Evolutionary conservation across 768 basidiomycete genomes (phyloP).

Genomic region (Cystofilobasidium bisporidii): DNA sequence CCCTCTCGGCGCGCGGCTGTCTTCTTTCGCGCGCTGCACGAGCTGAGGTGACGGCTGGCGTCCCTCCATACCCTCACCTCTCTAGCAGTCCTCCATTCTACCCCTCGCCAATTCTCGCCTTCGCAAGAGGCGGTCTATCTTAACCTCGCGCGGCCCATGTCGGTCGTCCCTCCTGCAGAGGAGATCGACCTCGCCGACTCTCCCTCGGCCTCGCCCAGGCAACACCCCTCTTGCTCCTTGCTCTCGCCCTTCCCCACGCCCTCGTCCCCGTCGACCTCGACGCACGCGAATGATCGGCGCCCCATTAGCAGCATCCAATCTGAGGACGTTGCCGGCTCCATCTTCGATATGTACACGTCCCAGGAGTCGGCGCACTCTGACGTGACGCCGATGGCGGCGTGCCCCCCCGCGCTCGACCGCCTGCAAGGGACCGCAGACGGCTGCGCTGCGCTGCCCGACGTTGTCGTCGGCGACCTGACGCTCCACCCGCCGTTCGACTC

Average conservation of each 20-base stretch:
- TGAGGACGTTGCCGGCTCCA: constrained; percentile 16
- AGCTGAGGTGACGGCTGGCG: too few species aligned
- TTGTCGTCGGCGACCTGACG: not conserved
- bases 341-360: constrained; percentile 19
- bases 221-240: not conserved
- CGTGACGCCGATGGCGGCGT: not conserved
- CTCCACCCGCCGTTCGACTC: not conserved
- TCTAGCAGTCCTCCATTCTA: too few species aligned
- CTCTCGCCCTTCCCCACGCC: not conserved
- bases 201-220: not conserved
- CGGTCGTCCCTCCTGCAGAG: not conserved
- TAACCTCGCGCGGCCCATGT: not conserved
- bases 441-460: not conserved
- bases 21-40: too few species aligned
- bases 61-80: too few species aligned
- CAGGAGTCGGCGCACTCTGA: not conserved
- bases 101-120: too few species aligned
- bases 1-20: too few species aligned
- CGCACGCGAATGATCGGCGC: not conserved
- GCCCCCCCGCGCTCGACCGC: not conserved
- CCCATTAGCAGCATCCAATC: constrained; percentile 1
- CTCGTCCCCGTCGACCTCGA: not conserved
- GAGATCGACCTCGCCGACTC: not conserved
- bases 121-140: too few species aligned
- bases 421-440: not conserved